Evolutionary conservation across 352 stramenopile species (phyloP), one percentile per base, ranked within the genome.

Genomic region (Globisporangium yorkense): DNA sequence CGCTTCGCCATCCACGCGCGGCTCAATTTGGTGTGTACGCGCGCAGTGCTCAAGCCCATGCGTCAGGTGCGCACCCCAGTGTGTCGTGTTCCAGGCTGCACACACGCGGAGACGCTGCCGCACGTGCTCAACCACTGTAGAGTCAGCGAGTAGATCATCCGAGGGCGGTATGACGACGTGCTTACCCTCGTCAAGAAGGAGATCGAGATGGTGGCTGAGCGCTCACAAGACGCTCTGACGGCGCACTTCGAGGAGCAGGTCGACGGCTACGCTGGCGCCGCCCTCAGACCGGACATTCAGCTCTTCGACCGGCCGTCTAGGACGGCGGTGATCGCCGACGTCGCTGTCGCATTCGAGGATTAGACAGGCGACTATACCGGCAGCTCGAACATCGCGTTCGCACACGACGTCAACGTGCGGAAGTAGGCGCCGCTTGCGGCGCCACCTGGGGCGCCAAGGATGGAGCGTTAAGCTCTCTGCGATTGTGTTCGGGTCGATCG

Each of bases 11-110:
- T 65, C 18, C 43, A 27, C 15, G 37, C 59, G 5, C 59, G 53
- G 4, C 44, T 65, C 46, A 61, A 65, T 53, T 53, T 56, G 15
- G 18, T 59, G 1, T 37, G 52, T 35, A 65, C 59, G 31, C 51
- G 45, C 18, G 27, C 59, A 10, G 59, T 65, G 9, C 52, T 65
- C 4, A 65, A 65, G 53, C 52, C 53, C 12, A 37, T 21, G 16
- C 46, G 44, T 13, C 51, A 43, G 24, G 44, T 45, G 10, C 15
- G 24, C 43, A 58, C 47, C 0, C 35, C 31, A 2, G n/a, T 20
- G 6, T 65, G 59, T 45, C 51, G 59, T 31, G 27, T 50, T 5
- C 12, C 29, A 29, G 51, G 51, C 21, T 55, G 31, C 41, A 55
- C 21, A 6, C 31, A 27, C 13, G 10, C 48, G 41, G 59, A 60